phyloP scores from a whole-genome alignment of 225 moss, liverwort and hornwort species.

The Sphagnum tenellum region DNA sequence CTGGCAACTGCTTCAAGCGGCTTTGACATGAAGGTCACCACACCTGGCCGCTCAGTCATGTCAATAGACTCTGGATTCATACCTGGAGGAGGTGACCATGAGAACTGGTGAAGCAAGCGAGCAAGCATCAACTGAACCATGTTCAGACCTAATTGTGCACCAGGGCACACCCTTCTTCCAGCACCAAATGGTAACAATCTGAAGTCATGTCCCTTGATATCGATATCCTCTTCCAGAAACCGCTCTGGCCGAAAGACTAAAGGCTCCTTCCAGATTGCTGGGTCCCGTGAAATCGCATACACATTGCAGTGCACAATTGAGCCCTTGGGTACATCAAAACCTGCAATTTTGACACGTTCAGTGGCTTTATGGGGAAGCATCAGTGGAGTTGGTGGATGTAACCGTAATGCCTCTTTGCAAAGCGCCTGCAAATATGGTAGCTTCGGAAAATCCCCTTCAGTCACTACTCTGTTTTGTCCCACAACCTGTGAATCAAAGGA shows the following conservation, averaged over 20 bases:
- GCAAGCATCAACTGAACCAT: constrained; percentile 85
- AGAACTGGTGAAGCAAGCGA: constrained; percentile 71
- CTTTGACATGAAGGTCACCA: constrained; percentile 84
- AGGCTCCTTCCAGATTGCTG: constrained; percentile 54
- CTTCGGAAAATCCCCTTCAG: constrained; percentile 51
- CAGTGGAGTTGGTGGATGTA: constrained; percentile 91
- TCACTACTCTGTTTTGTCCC: constrained; percentile 50
- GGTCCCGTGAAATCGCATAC: constrained; percentile 77
- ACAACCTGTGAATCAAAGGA: constrained; percentile 32
- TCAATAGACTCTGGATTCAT: constrained; percentile 23
- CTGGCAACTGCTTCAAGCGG: constrained; percentile 51
- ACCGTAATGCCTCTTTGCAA: constrained; percentile 66
- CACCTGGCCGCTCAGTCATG: constrained; percentile 73
- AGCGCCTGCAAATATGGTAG: constrained; percentile 76
- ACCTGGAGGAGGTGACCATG: constrained; percentile 38
- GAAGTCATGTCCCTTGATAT: constrained; percentile 82
- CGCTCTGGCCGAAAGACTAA: constrained; percentile 67
- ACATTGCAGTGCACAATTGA: constrained; percentile 77
- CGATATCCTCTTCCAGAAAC: constrained; percentile 77
- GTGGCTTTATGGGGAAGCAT: constrained; percentile 93
- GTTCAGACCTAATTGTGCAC: constrained; percentile 75
- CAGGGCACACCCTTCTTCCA: constrained; percentile 83
- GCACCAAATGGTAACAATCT: constrained; percentile 82
- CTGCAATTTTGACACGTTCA: constrained; percentile 39
- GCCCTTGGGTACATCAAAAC: constrained; percentile 72